phyloP scores from a whole-genome alignment of 1,139 yeast species.

The Hanseniaspora sp. region DNA sequence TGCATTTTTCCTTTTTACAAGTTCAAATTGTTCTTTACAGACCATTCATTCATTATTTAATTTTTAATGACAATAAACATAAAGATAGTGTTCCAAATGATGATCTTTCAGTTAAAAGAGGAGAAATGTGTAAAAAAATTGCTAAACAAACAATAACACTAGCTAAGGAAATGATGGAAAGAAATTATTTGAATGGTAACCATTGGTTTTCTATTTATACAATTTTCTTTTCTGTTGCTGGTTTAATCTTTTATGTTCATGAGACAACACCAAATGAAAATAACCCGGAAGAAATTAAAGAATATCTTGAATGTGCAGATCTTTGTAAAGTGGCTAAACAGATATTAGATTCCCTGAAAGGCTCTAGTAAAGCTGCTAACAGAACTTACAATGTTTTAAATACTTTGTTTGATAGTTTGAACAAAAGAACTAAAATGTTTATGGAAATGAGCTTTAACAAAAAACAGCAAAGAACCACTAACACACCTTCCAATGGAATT shows the following conservation, averaged over 20 bases:
- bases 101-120: slow-evolving; percentile 51
- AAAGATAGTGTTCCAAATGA: slow-evolving; percentile 35
- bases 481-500: not conserved
- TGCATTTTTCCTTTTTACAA: slow-evolving; percentile 70
- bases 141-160: slow-evolving; percentile 75
- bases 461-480: not conserved
- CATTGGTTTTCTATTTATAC: slow-evolving; percentile 91
- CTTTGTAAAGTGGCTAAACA: slow-evolving; percentile 77
- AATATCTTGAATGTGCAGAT: slow-evolving; percentile 45
- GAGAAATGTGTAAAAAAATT: slow-evolving; percentile 73
- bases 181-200: slow-evolving; percentile 67
- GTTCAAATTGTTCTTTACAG: slow-evolving; percentile 78
- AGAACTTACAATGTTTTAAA: slow-evolving; percentile 71
- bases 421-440: slow-evolving; percentile 39
- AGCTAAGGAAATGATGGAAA: slow-evolving; percentile 72
- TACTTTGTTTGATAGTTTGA: slow-evolving; percentile 70
- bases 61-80: slow-evolving; percentile 31
- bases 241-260: slow-evolving; percentile 73
- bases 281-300: slow-evolving; percentile 52
- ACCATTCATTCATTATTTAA: slow-evolving; percentile 79
- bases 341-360: slow-evolving; percentile 59
- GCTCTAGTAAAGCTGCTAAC: slow-evolving; percentile 64
- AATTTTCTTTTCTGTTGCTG: slow-evolving; percentile 83
- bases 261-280: slow-evolving; percentile 41
- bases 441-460: slow-evolving; percentile 22